A percentile compares a stretch with the other conserved stretches of the same genome.
phyloP scores from a whole-genome alignment of 148 eudicot genomes.

The Fagopyrum esculentum region DNA sequence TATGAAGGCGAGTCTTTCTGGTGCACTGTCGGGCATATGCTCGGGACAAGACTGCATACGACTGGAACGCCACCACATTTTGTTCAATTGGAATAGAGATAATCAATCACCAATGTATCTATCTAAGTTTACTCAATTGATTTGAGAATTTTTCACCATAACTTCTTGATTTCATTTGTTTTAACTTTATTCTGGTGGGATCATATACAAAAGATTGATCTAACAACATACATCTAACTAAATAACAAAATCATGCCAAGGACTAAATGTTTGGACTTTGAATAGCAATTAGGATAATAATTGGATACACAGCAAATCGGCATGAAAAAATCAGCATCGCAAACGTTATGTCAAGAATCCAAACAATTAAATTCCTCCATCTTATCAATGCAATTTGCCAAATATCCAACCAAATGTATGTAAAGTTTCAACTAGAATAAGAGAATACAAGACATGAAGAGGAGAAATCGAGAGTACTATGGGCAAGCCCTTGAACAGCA shows the following conservation, averaged over 20 bases:
- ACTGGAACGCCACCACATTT: constrained; percentile 92
- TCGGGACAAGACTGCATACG: constrained; percentile 66
- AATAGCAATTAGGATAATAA: too few relatives aligned
- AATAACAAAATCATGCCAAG: background rate
- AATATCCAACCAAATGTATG: background rate
- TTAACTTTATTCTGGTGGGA: too few relatives aligned
- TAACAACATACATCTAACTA: too few relatives aligned
- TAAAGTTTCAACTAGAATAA: too few relatives aligned
- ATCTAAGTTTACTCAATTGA: too few relatives aligned
- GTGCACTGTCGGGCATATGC: constrained; percentile 37
- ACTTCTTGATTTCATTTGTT: too few relatives aligned
- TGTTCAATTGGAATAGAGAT: constrained; percentile 23
- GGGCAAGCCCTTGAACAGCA: too few relatives aligned
- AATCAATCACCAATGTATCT: background rate
- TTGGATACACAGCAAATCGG: background rate
- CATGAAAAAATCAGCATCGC: background rate
- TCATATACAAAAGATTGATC: background rate
- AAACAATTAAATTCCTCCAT: background rate
- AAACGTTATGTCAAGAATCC: background rate
- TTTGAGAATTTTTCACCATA: too few relatives aligned
- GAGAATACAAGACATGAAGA: too few relatives aligned
- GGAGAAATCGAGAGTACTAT: too few relatives aligned
- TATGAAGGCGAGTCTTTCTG: constrained; percentile 65
- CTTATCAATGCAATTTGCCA: background rate
- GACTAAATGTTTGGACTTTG: background rate